These are phyloP conservation scores for Cucurbitaria berberidis DNA, from an alignment of 2,329 filamentous ascomycete genomes.

Conservation along the genomic window DNA sequence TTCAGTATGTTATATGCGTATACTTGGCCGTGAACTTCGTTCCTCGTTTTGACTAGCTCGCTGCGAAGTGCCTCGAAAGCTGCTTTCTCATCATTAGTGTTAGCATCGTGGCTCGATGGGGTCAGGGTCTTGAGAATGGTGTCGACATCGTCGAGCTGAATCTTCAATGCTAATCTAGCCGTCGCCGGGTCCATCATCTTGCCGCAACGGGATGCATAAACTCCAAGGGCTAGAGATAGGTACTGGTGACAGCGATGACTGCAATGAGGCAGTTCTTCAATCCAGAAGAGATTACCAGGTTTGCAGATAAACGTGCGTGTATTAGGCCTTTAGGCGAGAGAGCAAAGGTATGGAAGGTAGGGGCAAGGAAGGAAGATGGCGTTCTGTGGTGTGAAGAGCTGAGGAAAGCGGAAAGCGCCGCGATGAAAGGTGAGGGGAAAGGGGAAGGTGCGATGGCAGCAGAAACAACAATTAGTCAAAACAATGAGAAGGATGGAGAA, in stretches of 20 bases:
- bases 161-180: conserved; percentile 10
- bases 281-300: not conserved
- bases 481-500: not conserved
- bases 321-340: too few species aligned
- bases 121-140: conserved; percentile 6
- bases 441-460: not conserved
- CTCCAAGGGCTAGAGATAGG: too few species aligned
- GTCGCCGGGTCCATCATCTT: conserved; percentile 12
- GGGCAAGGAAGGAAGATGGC: not conserved
- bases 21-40: conserved; percentile 11
- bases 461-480: not conserved
- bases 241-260: too few species aligned
- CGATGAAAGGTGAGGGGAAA: not conserved
- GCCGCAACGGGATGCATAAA: not conserved
- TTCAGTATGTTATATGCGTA: conserved; percentile 9
- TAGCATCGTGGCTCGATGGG: not conserved
- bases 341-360: not conserved
- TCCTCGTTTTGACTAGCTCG: conserved; percentile 9
- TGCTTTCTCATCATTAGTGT: not conserved
- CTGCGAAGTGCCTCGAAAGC: conserved; percentile 9
- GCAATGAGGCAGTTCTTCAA: not conserved
- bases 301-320: too few species aligned
- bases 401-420: not conserved
- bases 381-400: not conserved
- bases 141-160: conserved; percentile 20